Conservation (phyloP, 768 basidiomycete species). For the Strobilomyces dryophilus region DNA sequence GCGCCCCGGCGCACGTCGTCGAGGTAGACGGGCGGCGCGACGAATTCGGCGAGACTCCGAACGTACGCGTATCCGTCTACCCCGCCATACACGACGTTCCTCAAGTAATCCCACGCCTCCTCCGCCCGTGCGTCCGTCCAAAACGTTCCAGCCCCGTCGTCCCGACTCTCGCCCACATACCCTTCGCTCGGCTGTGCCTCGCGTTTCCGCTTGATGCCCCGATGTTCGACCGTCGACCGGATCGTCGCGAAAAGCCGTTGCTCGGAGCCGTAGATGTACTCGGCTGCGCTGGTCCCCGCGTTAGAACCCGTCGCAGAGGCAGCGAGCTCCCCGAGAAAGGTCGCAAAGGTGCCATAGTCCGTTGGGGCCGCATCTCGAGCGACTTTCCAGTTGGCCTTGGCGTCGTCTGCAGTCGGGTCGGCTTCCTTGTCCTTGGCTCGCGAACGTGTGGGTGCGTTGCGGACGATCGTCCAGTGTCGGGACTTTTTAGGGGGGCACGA, state of each 20-base stretch:
- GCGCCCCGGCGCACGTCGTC: not conserved
- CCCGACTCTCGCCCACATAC: not conserved
- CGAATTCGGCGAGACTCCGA: slow-evolving; percentile 72
- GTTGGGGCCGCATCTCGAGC: slow-evolving; percentile 50
- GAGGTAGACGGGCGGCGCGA: slow-evolving; percentile 30
- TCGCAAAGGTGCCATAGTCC: slow-evolving; percentile 63
- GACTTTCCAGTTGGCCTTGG: slow-evolving; percentile 41
- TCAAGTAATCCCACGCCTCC: slow-evolving; percentile 62
- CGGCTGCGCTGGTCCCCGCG: not conserved
- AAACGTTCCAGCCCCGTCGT: slow-evolving; percentile 30
- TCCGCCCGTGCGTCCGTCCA: slow-evolving; percentile 47
- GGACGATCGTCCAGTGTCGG: slow-evolving; percentile 59
- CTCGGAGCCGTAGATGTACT: slow-evolving; percentile 14
- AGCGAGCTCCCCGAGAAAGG: slow-evolving; percentile 43
- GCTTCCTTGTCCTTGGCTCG: slow-evolving; percentile 53
- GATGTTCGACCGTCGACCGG: slow-evolving; percentile 35
- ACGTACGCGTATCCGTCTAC: slow-evolving; percentile 73
- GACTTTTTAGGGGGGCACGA: slow-evolving; percentile 28
- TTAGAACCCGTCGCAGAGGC: slow-evolving; percentile 25
- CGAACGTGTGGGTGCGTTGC: slow-evolving; percentile 45
- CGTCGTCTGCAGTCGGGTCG: slow-evolving; percentile 31
- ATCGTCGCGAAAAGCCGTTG: slow-evolving; percentile 31
- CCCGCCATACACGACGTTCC: slow-evolving; percentile 78
- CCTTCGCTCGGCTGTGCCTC: slow-evolving; percentile 8
- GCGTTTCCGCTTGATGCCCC: slow-evolving; percentile 14